Evolutionary conservation across 2,329 filamentous ascomycete genomes (phyloP).

Genomic region (Grosmannia huntii): DNA sequence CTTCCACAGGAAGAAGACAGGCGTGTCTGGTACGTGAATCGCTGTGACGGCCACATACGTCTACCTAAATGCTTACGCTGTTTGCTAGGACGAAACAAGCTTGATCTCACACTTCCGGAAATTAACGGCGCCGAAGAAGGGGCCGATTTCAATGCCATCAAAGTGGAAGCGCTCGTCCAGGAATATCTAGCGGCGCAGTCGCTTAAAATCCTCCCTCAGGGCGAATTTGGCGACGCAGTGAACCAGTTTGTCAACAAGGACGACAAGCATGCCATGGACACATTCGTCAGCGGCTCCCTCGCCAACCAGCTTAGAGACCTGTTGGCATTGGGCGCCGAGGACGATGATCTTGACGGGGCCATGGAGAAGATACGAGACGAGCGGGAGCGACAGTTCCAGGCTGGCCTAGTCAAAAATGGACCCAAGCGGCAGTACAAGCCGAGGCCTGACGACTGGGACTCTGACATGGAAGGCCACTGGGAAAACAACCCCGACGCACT

Average conservation of each 20-base stretch:
- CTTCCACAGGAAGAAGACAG: slow-evolving; percentile 81
- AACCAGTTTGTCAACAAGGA: slow-evolving; percentile 89
- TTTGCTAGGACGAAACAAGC: slow-evolving; percentile 26
- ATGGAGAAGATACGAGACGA: slow-evolving; percentile 62
- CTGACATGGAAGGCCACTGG: slow-evolving; percentile 80
- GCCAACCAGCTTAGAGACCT: slow-evolving; percentile 58
- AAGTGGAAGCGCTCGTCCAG: slow-evolving; percentile 77
- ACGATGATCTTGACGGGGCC: slow-evolving; percentile 59
- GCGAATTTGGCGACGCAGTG: slow-evolving; percentile 85
- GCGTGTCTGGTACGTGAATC: slow-evolving; percentile 27
- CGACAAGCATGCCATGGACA: slow-evolving; percentile 82
- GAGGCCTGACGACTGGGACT: slow-evolving; percentile 73
- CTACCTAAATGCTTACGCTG: not conserved
- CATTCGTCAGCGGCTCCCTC: slow-evolving; percentile 62
- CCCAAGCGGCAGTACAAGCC: slow-evolving; percentile 50
- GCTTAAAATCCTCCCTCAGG: slow-evolving; percentile 84
- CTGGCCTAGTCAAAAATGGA: slow-evolving; percentile 39
- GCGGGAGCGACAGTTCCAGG: slow-evolving; percentile 58
- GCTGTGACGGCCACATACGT: not conserved
- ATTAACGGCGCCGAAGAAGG: slow-evolving; percentile 48
- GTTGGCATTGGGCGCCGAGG: slow-evolving; percentile 52
- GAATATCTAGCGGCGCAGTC: slow-evolving; percentile 82
- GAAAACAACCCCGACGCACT: slow-evolving; percentile 61
- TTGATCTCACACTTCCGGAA: slow-evolving; percentile 48
- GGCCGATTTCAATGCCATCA: slow-evolving; percentile 54